Evolutionary conservation across 257 asterid species (phyloP).

Genomic region (Scutellaria barbata): DNA sequence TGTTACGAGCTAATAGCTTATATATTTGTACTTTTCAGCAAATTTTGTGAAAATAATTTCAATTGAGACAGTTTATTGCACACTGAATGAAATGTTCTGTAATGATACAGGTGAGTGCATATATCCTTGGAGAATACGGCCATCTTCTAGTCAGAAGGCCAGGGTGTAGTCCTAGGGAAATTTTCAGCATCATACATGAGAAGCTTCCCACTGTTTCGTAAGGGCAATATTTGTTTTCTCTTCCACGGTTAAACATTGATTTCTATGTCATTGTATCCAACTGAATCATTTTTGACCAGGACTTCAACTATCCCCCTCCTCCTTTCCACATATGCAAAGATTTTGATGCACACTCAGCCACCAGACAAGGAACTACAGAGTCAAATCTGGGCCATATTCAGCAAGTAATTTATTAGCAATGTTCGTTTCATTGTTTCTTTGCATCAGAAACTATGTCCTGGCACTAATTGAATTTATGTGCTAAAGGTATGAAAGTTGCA

Average conservation of each 20-base stretch:
- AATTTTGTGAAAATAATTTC: constrained; percentile 19
- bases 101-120: constrained; percentile 78
- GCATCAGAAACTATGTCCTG: constrained; percentile 29
- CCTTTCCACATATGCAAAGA: constrained; percentile 89
- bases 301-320: constrained; percentile 85
- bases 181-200: constrained; percentile 80
- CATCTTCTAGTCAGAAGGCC: constrained; percentile 95
- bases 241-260: constrained; percentile 25
- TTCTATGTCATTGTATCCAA: constrained; percentile 34
- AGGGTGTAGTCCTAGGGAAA: constrained; percentile 87
- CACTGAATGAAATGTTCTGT: constrained; percentile 22
- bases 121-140: constrained; percentile 93
- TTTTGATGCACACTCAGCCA: constrained; percentile 93
- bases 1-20: not conserved
- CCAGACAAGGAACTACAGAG: constrained; percentile 81
- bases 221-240: constrained; percentile 52
- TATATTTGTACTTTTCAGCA: not conserved
- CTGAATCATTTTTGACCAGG: constrained; percentile 51
- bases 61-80: not conserved
- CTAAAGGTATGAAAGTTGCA: constrained; percentile 84
- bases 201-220: constrained; percentile 95
- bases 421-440: not conserved
- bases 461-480: constrained; percentile 24
- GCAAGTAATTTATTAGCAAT: constrained; percentile 52
- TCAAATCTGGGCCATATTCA: constrained; percentile 82